Conservation (phyloP, 441 rosid species). For the Erodium texanum region DNA sequence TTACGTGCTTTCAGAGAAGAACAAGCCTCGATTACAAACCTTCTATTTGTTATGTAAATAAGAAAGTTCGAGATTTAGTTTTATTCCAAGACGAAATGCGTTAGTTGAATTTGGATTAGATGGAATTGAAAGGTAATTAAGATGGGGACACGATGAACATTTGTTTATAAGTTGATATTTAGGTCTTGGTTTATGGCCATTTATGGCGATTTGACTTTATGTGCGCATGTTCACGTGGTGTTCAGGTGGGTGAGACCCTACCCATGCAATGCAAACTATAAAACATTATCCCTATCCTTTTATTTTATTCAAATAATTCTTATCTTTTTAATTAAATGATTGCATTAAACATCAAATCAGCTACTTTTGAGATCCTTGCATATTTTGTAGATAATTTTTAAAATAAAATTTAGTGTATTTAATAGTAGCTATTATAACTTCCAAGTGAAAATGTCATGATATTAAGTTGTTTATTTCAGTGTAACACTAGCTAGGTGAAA, state of each 20-base stretch:
- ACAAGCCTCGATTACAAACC: too few species aligned
- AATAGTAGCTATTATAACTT: neutral
- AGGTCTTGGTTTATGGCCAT: neutral
- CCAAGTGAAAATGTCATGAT: neutral
- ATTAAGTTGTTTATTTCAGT: neutral
- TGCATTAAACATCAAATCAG: neutral
- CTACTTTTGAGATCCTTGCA: neutral
- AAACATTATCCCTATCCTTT: constrained; percentile 19
- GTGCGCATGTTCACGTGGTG: constrained; percentile 16
- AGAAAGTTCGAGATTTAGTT: too few species aligned
- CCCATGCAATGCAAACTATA: constrained; percentile 21
- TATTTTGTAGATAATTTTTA: neutral
- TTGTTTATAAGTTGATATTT: neutral
- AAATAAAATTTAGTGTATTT: neutral
- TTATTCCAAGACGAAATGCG: too few species aligned
- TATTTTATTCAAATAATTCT: neutral
- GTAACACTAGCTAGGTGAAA: too few species aligned
- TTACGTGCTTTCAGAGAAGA: too few species aligned
- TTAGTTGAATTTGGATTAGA: too few species aligned
- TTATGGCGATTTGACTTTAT: constrained; percentile 24
- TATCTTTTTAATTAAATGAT: neutral
- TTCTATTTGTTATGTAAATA: too few species aligned
- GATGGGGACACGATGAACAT: neutral
- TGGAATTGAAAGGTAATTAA: neutral
- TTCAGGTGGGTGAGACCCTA: constrained; percentile 53